These are phyloP conservation scores for Talaromyces sp. DNA, from an alignment of 2,329 filamentous ascomycete genomes.

Conservation along the genomic window DNA sequence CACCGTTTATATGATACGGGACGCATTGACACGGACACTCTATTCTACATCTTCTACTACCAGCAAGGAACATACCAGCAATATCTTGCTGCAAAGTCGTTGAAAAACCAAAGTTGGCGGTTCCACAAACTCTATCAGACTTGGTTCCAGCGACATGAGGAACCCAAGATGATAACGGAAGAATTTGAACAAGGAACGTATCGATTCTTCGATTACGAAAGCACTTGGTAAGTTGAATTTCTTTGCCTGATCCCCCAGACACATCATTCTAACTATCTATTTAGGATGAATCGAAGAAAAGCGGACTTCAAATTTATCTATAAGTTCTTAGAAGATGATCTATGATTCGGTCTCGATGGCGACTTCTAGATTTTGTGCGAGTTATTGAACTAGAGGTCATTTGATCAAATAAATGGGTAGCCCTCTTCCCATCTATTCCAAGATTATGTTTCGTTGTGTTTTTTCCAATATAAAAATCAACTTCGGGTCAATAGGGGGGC, in stretches of 20 bases:
- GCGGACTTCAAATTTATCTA: slow-evolving; percentile 98
- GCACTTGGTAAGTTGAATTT: slow-evolving; percentile 74
- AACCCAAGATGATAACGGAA: slow-evolving; percentile 97
- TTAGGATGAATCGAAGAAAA: slow-evolving; percentile 97
- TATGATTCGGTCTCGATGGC: slow-evolving; percentile 47
- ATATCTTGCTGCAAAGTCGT: slow-evolving; percentile 89
- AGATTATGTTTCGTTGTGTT: slow-evolving; percentile 11
- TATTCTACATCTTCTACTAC: slow-evolving; percentile 99
- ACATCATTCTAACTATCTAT: slow-evolving; percentile 20
- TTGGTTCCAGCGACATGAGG: slow-evolving; percentile 98
- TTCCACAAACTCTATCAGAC: slow-evolving; percentile 99
- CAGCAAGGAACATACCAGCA: slow-evolving; percentile 95
- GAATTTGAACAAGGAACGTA: slow-evolving; percentile 99
- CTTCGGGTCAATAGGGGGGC: slow-evolving; percentile 7
- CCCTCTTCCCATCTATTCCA: background rate
- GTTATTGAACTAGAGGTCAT: slow-evolving; percentile 4
- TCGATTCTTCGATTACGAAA: slow-evolving; percentile 99
- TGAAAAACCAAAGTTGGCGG: slow-evolving; percentile 97
- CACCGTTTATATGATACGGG: slow-evolving; percentile 72
- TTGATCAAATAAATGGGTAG: slow-evolving; percentile 1
- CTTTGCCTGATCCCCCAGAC: background rate
- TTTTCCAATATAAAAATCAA: slow-evolving; percentile 3
- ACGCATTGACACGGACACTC: slow-evolving; percentile 87
- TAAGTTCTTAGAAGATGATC: slow-evolving; percentile 94
- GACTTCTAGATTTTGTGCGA: background rate